Evolutionary conservation across 352 stramenopile genomes (phyloP), one percentile per base, ranked within the genome.

Genomic region (Phytophthora sp.): DNA sequence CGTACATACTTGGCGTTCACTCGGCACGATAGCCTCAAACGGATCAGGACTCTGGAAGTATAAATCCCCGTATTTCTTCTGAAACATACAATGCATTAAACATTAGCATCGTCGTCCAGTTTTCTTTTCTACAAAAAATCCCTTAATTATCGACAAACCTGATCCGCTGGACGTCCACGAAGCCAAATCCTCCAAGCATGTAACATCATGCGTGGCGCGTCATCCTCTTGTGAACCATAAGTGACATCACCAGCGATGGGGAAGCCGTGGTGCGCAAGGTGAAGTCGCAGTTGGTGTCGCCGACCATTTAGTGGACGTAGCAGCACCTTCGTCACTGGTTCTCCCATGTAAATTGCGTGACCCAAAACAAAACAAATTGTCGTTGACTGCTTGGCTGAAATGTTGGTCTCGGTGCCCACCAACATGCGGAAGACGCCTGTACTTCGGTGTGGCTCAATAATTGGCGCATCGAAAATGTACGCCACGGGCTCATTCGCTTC

Each of bases 141-240:
- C 1, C n/a, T 13, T 31, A 24, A 20, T 35, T 35, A 13, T 41
- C 20, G 7, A 61, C 58, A 39, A 53, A 88, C 81, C 71, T 83
- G 71, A 13, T 79, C 74, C 7, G 73, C 51, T 1, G 69, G 63
- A 18, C 72, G 63, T 23, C 73, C 76, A 24, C 77, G 82, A 46
- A 94, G 74, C 81, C 86, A 91, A 38, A 94, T 84, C 36, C 81
- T 82, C 86, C 86, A 94, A 20, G 86, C 86, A 52, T 94, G 86
- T 16, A 94, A 55, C 86, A 94, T 93, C 84, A 94, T 94, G n/a
- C 86, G 82, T 16, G 80, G 76, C 18, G 86, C 82, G 13, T 78
- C 66, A 29, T 93, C 84, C 6, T 87, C 68, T 15, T 83, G 58
- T 13, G 70, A 76, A 11, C 79, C 84, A 26, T 94, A 94, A 11